Percentiles rank a stretch among this genome's conserved stretches.
These are phyloP conservation scores for Brassica rapa DNA, from an alignment of 345 rosid species.

Conservation along the genomic window DNA sequence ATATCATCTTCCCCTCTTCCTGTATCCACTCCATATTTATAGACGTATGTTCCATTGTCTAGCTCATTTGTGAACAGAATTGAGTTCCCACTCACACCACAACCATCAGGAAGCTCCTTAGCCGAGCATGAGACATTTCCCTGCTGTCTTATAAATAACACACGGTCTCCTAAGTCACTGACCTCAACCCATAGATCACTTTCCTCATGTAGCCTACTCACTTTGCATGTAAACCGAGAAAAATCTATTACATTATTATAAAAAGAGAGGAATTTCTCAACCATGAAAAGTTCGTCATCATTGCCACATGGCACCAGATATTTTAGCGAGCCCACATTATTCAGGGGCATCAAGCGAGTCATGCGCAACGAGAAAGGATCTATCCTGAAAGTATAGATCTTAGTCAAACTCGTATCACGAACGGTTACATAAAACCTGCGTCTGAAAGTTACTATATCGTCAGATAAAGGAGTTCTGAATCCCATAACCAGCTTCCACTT, in stretches of 20 bases:
- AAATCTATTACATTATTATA: neutral
- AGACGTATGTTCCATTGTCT: neutral
- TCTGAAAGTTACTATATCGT: neutral
- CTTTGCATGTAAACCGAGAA: neutral
- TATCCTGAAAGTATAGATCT: neutral
- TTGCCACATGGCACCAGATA: neutral
- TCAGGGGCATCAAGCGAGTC: neutral
- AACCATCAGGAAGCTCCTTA: conserved; percentile 14
- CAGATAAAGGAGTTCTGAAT: neutral
- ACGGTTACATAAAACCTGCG: neutral
- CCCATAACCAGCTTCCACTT: neutral
- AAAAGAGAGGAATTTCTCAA: neutral
- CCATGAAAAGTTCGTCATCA: conserved; percentile 24
- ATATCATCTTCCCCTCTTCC: neutral
- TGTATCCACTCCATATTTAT: conserved; percentile 6
- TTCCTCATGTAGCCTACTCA: conserved; percentile 14
- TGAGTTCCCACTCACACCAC: conserved; percentile 26
- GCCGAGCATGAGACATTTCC: neutral
- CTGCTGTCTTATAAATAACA: neutral
- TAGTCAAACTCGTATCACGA: neutral
- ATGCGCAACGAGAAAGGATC: neutral
- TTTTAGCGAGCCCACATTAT: neutral
- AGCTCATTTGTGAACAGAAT: neutral
- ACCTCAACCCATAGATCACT: neutral
- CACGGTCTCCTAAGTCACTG: conserved; percentile 1